A percentile compares a stretch with the other conserved stretches of the same genome.
These are phyloP conservation scores for Mallotus japonicus DNA, from an alignment of 441 rosid species.

Conservation along the genomic window DNA sequence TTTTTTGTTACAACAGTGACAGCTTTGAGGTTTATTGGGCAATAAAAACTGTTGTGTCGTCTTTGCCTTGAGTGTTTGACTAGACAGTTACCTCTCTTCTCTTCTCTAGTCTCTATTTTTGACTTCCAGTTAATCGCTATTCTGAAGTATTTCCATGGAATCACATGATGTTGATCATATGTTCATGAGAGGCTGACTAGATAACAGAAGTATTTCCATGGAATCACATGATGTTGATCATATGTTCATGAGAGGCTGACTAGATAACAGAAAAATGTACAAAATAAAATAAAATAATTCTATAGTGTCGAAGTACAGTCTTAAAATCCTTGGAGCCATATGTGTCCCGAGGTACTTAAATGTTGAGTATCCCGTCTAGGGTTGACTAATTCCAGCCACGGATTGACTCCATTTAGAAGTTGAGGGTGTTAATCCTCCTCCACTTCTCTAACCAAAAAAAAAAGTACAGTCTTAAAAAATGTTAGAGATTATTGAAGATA, in stretches of 20 bases:
- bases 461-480: too few relatives aligned
- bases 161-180: not conserved
- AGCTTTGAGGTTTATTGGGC: slow-evolving; percentile 16
- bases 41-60: not conserved
- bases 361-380: too few relatives aligned
- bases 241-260: not conserved
- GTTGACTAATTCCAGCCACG: too few relatives aligned
- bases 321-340: too few relatives aligned
- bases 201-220: not conserved
- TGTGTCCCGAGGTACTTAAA: too few relatives aligned
- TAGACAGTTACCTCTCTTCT: not conserved
- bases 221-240: not conserved
- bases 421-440: too few relatives aligned
- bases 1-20: not conserved
- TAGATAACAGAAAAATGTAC: not conserved
- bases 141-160: not conserved
- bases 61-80: not conserved
- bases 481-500: too few relatives aligned
- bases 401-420: too few relatives aligned
- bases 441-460: too few relatives aligned
- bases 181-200: not conserved
- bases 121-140: slow-evolving; percentile 1
- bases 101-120: slow-evolving; percentile 1
- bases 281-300: too few relatives aligned
- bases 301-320: too few relatives aligned